A percentile compares a stretch with the other conserved stretches of the same genome.
These are phyloP conservation scores for Phytophthora pistaciae DNA, from an alignment of 352 stramenopile genomes.

Conservation along the genomic window DNA sequence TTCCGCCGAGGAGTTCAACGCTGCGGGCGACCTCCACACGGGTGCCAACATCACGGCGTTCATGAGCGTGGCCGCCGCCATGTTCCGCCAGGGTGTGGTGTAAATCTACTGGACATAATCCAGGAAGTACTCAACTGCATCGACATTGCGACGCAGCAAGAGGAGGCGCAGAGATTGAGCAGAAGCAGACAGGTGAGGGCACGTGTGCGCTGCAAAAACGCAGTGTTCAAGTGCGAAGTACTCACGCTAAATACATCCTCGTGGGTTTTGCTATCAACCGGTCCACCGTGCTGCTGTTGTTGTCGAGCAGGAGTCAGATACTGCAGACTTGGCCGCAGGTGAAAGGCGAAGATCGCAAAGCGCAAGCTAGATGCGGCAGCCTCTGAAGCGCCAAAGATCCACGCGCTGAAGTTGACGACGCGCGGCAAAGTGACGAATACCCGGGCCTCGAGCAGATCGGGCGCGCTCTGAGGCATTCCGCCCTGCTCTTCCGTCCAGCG, in stretches of 20 bases:
- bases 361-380: background rate
- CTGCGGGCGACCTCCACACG: constrained; percentile 78
- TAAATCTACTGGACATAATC: constrained; percentile 61
- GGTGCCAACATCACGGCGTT: constrained; percentile 98
- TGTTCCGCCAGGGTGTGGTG: constrained; percentile 97
- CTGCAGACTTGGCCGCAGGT: background rate
- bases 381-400: constrained; percentile 12
- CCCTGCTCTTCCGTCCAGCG: constrained; percentile 12
- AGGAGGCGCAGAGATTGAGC: constrained; percentile 7
- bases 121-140: constrained; percentile 10
- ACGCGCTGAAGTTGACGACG: background rate
- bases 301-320: constrained; percentile 4
- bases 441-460: background rate
- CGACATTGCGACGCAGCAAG: constrained; percentile 17
- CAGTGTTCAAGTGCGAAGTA: constrained; percentile 15
- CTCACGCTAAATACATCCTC: constrained; percentile 32
- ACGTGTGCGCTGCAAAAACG: constrained; percentile 4
- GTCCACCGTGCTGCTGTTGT: constrained; percentile 14
- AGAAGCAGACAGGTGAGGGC: constrained; percentile 8
- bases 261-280: constrained; percentile 22
- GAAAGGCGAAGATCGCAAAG: constrained; percentile 9
- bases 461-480: constrained; percentile 1
- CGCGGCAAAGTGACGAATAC: constrained; percentile 12
- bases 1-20: constrained; percentile 84
- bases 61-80: constrained; percentile 96